These are phyloP conservation scores for Juglanconis oblonga DNA, from an alignment of 2,329 filamentous ascomycete species.

Conservation along the genomic window DNA sequence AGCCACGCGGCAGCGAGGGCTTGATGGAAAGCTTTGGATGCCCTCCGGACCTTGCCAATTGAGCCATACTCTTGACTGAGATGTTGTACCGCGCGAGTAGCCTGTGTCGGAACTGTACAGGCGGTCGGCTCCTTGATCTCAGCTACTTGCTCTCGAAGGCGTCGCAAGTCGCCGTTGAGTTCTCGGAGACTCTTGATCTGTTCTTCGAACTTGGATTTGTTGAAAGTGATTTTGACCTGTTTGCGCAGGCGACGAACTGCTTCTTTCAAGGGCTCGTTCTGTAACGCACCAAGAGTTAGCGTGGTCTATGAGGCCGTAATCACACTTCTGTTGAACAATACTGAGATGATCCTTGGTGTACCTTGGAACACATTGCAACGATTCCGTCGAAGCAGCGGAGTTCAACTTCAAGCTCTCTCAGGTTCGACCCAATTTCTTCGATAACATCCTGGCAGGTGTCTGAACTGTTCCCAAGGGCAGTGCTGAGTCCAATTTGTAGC, in stretches of 20 bases:
- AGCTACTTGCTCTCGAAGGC: background rate
- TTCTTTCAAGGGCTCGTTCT: constrained; percentile 7
- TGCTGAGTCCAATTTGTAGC: background rate
- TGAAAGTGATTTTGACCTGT: background rate
- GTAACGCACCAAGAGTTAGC: too few relatives aligned
- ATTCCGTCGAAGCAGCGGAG: background rate
- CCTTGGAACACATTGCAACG: background rate
- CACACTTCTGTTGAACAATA: background rate
- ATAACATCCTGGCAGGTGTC: background rate
- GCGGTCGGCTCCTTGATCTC: background rate
- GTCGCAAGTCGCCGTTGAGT: background rate
- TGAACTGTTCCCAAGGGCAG: background rate
- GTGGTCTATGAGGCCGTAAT: background rate
- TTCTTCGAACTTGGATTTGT: background rate
- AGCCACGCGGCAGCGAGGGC: constrained; percentile 5
- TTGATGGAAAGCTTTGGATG: constrained; percentile 10
- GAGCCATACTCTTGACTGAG: constrained; percentile 4
- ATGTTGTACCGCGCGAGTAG: background rate
- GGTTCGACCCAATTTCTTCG: background rate
- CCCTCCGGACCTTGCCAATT: background rate
- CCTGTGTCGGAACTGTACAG: too few relatives aligned
- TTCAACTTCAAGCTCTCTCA: background rate
- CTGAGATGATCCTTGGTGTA: background rate
- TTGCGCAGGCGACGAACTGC: background rate
- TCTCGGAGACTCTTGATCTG: background rate